Evolutionary conservation across 1,139 yeast species (phyloP).

Genomic region (Suhomyces choctaworum): DNA sequence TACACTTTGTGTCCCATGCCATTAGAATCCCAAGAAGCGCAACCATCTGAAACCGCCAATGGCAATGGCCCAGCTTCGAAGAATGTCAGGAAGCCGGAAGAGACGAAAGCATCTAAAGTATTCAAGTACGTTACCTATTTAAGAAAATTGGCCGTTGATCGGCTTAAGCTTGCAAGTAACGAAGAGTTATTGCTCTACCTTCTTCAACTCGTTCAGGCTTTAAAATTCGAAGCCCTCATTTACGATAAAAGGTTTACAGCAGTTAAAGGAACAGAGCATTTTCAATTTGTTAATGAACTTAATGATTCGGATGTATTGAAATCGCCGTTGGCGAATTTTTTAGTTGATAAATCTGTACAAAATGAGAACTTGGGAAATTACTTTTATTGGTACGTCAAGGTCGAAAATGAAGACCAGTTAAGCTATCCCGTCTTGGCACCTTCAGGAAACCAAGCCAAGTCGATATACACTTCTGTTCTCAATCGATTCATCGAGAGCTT

Average conservation of each 20-base stretch:
- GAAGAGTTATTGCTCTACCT: constrained; percentile 78
- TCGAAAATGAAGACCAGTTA: constrained; percentile 75
- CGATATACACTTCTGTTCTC: constrained; percentile 33
- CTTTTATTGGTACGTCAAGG: constrained; percentile 89
- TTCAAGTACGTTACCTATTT: constrained; percentile 43
- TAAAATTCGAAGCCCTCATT: constrained; percentile 63
- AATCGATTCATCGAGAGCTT: constrained; percentile 43
- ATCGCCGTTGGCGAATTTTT: constrained; percentile 76
- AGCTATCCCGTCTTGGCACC: constrained; percentile 17
- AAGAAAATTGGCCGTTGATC: constrained; percentile 83
- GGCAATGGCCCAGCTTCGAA: constrained; percentile 1
- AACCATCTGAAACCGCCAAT: background rate
- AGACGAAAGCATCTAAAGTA: constrained; percentile 33
- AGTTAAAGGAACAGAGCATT: constrained; percentile 13
- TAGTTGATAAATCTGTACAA: constrained; percentile 69
- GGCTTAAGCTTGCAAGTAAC: constrained; percentile 76
- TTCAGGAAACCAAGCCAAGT: constrained; percentile 18
- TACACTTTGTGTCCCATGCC: constrained; percentile 24
- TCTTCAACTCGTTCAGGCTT: constrained; percentile 89
- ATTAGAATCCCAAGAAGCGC: constrained; percentile 2
- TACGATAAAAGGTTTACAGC: constrained; percentile 14
- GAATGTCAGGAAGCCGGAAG: constrained; percentile 26
- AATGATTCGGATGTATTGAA: constrained; percentile 25
- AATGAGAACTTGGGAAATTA: constrained; percentile 74
- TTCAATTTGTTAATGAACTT: constrained; percentile 27